Evolutionary conservation across 306 rosid species (phyloP), one percentile per base, ranked within the genome.

Genomic region (Acacia confusa): DNA sequence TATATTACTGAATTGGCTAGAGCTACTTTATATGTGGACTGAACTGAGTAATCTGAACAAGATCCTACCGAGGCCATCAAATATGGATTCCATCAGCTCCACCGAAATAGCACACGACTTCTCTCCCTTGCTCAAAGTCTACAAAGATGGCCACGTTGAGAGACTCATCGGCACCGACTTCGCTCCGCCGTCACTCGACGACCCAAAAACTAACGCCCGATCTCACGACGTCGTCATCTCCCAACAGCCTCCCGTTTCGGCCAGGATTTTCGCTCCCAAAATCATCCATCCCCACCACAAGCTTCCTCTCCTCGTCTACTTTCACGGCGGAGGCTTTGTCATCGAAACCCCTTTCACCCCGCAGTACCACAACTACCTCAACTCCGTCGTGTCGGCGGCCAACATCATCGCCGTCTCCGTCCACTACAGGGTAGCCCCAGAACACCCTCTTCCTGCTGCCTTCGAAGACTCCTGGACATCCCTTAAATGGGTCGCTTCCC

Each of bases 71-170:
- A 11, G 4, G 9, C 27, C 61, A 55, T 55, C 27, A 8, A 20
- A n/a, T 55, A 65, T 65, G 70, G 44, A 65, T 65, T 65, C 70
- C 22, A n/a, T n/a, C n/a, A 16, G 44, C 70, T 7, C 52, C 19
- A 6, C 1, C 0, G 83, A 87, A 22, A 1, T 82, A 40, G 85
- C 82, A 81, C 16, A 24, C 0, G 86, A 85, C 32, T 9, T 79
- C n/a, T 69, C 81, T 20, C 86, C 86, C 10, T 0, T 76, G 7
- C 0, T 79, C 22, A 86, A 25, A 80, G 14, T 84, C 14, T 84
- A 82, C 86, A 85, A 85, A 78, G 83, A 85, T 14, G 87, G 88
- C 8, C 83, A 77, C 7, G 3, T 84, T 0, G 74, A 85, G 74
- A 50, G 88, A 6, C 52, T 82, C 27, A 0, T 0, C 0, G 86